Percentiles rank a stretch among this genome's conserved stretches.
Conservation (phyloP, 2,329 filamentous ascomycete genomes). For the Trichoderma hamatum region DNA sequence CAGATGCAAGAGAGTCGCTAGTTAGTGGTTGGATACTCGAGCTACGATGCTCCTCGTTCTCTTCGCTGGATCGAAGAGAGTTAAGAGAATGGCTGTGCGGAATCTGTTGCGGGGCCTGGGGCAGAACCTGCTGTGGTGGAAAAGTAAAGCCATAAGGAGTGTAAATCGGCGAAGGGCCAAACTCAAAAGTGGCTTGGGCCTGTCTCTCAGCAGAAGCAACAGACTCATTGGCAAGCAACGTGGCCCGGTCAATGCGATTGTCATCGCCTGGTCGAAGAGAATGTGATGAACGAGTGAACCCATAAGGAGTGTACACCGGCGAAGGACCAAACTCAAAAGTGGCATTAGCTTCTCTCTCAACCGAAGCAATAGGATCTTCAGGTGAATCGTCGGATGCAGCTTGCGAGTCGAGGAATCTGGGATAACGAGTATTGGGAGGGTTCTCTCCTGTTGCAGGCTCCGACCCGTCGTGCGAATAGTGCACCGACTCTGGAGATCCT, state of each 20-base stretch:
- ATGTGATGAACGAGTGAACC: neutral
- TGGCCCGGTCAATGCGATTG: neutral
- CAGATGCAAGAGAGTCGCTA: neutral
- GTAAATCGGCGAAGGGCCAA: neutral
- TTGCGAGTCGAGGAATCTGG: neutral
- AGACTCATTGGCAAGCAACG: neutral
- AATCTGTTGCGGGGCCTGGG: neutral
- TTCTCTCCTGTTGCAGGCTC: neutral
- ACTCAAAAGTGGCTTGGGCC: neutral
- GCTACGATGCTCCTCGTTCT: neutral
- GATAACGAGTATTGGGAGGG: neutral
- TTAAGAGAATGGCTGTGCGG: slow-evolving; percentile 29
- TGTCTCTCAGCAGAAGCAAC: neutral
- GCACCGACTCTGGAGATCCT: neutral
- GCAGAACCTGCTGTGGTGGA: neutral
- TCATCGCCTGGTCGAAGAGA: slow-evolving; percentile 9
- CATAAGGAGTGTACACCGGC: neutral
- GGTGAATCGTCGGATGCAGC: neutral
- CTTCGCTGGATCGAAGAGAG: slow-evolving; percentile 19
- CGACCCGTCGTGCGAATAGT: neutral
- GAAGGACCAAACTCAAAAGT: neutral
- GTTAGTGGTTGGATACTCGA: neutral
- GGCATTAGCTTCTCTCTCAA: neutral
- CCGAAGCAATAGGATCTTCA: neutral
- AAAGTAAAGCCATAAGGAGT: neutral